Conservation (phyloP, 208 protist species). For the Zelonia costaricensis region DNA sequence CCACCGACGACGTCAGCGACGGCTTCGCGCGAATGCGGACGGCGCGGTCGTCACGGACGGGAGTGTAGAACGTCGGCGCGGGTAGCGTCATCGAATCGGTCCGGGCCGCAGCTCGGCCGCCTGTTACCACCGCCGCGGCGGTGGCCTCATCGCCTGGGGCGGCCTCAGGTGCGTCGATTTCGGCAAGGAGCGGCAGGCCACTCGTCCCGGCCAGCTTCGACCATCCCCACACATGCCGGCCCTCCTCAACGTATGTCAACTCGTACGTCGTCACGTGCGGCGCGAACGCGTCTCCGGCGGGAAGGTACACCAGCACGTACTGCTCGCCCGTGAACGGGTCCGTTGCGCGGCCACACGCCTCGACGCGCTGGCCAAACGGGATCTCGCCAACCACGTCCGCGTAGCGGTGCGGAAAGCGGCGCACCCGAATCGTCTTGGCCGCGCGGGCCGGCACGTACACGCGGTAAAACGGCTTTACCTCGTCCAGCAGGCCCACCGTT, state of each 20-base stretch:
- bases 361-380: slow-evolving; percentile 47
- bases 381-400: slow-evolving; percentile 74
- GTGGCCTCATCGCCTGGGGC: background rate
- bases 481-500: slow-evolving; percentile 40
- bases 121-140: too few species aligned
- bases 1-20: slow-evolving; percentile 27
- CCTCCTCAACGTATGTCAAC: slow-evolving; percentile 32
- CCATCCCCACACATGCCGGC: slow-evolving; percentile 76
- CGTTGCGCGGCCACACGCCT: slow-evolving; percentile 50
- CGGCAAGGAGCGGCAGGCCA: slow-evolving; percentile 47
- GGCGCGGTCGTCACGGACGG: slow-evolving; percentile 31
- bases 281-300: slow-evolving; percentile 18
- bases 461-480: slow-evolving; percentile 53
- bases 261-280: slow-evolving; percentile 35
- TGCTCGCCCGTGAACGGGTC: slow-evolving; percentile 64
- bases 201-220: slow-evolving; percentile 59
- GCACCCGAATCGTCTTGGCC: slow-evolving; percentile 59
- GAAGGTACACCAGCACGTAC: slow-evolving; percentile 69
- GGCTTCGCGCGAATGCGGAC: slow-evolving; percentile 61
- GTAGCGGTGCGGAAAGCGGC: slow-evolving; percentile 63
- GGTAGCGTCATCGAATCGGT: slow-evolving; percentile 19
- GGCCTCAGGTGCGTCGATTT: slow-evolving; percentile 12
- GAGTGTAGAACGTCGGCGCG: slow-evolving; percentile 51
- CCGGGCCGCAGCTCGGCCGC: too few species aligned
- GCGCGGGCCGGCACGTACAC: slow-evolving; percentile 43